Percentiles rank a stretch among this genome's conserved stretches.
Evolutionary conservation across 441 rosid species (phyloP).

Genomic region (Erysimum cheiri): DNA sequence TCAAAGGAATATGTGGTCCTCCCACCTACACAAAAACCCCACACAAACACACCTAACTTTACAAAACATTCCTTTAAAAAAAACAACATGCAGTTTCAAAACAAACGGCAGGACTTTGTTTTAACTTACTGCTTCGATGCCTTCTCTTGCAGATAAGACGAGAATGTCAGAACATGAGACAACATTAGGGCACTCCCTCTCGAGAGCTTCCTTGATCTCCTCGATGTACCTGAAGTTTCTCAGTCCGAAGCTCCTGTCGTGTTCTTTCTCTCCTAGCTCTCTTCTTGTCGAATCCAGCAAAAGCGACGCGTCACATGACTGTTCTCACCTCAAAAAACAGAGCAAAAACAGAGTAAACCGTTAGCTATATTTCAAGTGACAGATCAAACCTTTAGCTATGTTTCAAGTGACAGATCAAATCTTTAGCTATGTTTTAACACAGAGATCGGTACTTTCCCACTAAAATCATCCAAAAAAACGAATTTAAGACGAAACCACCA

Average conservation of each 20-base stretch:
- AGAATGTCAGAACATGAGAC: slow-evolving; percentile 94
- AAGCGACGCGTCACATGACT: slow-evolving; percentile 99
- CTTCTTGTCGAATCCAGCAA: slow-evolving; percentile 96
- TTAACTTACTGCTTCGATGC: slow-evolving; percentile 67
- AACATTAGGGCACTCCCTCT: slow-evolving; percentile 93
- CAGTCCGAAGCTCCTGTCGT: slow-evolving; percentile 93
- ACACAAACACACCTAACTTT: slow-evolving; percentile 11
- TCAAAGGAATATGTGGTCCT: slow-evolving; percentile 87
- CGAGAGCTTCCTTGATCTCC: slow-evolving; percentile 88
- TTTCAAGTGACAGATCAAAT: too few relatives aligned
- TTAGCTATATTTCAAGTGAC: not conserved
- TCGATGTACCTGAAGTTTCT: slow-evolving; percentile 96
- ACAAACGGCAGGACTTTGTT: slow-evolving; percentile 5
- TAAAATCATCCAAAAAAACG: too few relatives aligned
- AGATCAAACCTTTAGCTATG: not conserved
- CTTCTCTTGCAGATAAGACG: slow-evolving; percentile 89
- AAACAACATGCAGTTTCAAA: slow-evolving; percentile 26
- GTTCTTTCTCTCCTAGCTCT: slow-evolving; percentile 91
- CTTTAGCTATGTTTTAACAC: too few relatives aligned
- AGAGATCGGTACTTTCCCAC: too few relatives aligned
- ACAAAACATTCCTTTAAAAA: slow-evolving; percentile 9
- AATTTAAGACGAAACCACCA: too few relatives aligned
- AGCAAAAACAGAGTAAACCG: not conserved
- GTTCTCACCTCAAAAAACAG: not conserved
- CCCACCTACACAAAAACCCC: slow-evolving; percentile 88